Evolutionary conservation across 345 rosid species (phyloP).

Genomic region (Hibiscus mutabilis): DNA sequence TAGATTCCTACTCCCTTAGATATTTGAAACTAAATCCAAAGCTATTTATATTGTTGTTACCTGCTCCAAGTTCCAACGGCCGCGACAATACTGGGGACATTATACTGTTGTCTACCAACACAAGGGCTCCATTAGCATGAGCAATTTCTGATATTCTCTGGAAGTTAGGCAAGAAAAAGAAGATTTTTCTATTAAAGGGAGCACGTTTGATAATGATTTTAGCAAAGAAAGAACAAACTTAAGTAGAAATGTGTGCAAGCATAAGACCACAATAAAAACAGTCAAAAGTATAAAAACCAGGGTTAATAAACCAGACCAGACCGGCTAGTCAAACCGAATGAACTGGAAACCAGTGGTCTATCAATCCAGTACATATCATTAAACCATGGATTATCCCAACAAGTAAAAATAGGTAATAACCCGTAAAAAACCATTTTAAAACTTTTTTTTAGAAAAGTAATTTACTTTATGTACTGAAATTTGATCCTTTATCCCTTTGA

Average conservation of each 20-base stretch:
- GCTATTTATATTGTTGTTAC: conserved; percentile 21
- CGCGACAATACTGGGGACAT: conserved; percentile 86
- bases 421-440: no score
- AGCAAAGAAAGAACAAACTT: not conserved
- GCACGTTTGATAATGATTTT: not conserved
- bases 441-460: no score
- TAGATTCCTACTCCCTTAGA: not conserved
- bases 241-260: not conserved
- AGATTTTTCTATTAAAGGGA: not conserved
- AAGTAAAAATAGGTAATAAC: no score
- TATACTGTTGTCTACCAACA: conserved; percentile 90
- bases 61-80: conserved; percentile 95
- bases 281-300: no score
- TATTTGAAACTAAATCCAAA: conserved; percentile 6
- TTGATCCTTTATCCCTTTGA: no score
- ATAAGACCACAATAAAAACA: not conserved
- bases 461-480: no score
- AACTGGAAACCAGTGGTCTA: no score
- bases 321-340: no score
- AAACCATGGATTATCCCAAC: no score
- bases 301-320: no score
- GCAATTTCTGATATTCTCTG: conserved; percentile 86
- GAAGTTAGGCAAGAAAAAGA: not conserved
- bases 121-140: conserved; percentile 70
- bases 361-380: no score